Base-by-base conservation (phyloP, 306 rosid species). In the Morella rubra region DNA sequence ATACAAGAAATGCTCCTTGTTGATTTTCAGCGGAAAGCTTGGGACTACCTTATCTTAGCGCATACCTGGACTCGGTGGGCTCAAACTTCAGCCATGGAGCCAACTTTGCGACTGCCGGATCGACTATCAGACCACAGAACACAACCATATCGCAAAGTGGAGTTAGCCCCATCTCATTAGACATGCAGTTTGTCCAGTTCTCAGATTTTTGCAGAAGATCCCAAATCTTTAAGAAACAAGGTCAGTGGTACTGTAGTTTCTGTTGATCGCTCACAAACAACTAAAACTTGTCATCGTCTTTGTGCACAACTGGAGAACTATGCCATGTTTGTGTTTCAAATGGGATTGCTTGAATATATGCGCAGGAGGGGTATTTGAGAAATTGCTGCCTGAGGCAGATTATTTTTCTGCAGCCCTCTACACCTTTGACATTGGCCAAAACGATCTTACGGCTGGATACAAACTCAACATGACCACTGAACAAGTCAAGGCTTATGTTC, bases 91-190 rank as follows among this genome's bases (percentile, higher is more conserved):
- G 86, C 41, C 91, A 86, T 73, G 95, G 97, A 85, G 95, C 86
- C 37, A 91, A 91, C 46, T 91, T 91, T 56, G 95, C 95, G n/a
- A 90, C 97, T 4, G 97, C 97, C 19, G 97, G 97, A 76, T 90
- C 97, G 54, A 91, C 95, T 78, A 84, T 91, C 37, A 85, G 93
- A 79, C 91, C 91, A 19, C 97, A 75, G 74, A 91, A 90, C 62
- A 90, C 93, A 81, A 88, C 91, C 73, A 86, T 81, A n/a, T 81
- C 77, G 46, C 93, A 91, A 40, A 18, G 91, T 72, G 95, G 97
- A 7, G 80, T 53, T 45, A 89, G 97, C 70, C 97, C 97, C 71
- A 82, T 91, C 80, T 91, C 97, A 37, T 79, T 91, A 56, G 88
- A 89, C 60, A 94, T 89, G 58, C 95, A 90, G 44, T 81, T 81